Evolutionary conservation across 2,329 filamentous ascomycete genomes (phyloP).

Genomic region (Chrysosporium keratinophilum): DNA sequence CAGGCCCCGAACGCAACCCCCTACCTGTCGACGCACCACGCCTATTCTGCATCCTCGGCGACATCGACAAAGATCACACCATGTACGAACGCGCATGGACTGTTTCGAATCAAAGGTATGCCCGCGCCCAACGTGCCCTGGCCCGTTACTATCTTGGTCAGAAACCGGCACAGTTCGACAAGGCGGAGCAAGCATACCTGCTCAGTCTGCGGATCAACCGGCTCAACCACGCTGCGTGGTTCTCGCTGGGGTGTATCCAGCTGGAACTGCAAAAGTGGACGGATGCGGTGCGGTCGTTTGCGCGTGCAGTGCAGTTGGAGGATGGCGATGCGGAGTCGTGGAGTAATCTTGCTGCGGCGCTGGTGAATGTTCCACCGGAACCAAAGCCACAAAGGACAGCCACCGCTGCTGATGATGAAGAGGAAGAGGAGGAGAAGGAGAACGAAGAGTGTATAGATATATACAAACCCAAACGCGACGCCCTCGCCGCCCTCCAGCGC

Average conservation of each 20-base stretch:
- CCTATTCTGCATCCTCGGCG: conserved; percentile 85
- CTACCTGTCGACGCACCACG: conserved; percentile 73
- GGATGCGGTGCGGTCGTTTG: conserved; percentile 73
- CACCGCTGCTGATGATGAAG: conserved; percentile 20
- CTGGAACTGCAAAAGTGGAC: conserved; percentile 67
- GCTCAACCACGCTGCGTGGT: conserved; percentile 76
- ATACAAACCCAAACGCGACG: conserved; percentile 56
- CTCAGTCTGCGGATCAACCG: conserved; percentile 69
- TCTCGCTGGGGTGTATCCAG: conserved; percentile 76
- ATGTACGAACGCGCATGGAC: conserved; percentile 84
- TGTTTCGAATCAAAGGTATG: conserved; percentile 68
- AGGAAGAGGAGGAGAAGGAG: conserved; percentile 15
- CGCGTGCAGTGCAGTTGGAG: conserved; percentile 70
- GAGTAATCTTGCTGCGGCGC: conserved; percentile 82
- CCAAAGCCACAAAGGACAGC: conserved; percentile 20
- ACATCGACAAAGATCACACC: conserved; percentile 62
- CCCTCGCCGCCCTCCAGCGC: conserved; percentile 75
- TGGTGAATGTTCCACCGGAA: conserved; percentile 45
- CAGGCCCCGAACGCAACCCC: conserved; percentile 60
- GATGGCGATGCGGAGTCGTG: conserved; percentile 85
- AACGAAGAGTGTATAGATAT: too few species aligned
- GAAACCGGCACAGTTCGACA: conserved; percentile 50
- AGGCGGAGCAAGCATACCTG: conserved; percentile 66
- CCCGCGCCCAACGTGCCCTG: conserved; percentile 76
- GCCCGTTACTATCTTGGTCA: conserved; percentile 64